Evolutionary conservation across 2,329 filamentous ascomycete species (phyloP), one percentile per base, ranked within the genome.

Genomic region (Bimuria novae-zelandiae): DNA sequence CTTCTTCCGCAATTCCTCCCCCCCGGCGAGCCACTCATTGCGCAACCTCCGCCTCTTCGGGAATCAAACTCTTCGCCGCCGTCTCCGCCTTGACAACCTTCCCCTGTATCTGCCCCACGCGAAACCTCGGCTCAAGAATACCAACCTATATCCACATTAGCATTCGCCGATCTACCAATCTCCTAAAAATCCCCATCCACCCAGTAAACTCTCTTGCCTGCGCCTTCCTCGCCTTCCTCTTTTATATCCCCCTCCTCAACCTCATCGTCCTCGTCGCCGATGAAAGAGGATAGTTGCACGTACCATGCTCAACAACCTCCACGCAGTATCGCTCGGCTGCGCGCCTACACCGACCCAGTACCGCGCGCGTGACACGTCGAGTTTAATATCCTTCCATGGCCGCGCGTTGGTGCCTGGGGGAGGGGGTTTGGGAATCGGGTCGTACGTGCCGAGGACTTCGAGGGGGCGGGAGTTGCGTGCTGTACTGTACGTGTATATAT

Each of bases 321-420:
- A 96, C 30, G 89, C 90, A 3, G 90, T 87, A 63, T 97, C 90
- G 57, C 89, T 92, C 8, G 94, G 94, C 77, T 99, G 94, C 51
- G 94, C 94, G 1, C 94, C 94, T 3, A 97, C 93, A 72, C 94
- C 94, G 30, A 99, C 82, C 94, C 94, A 99, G 79, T 99, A 99
- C 75, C 89, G 88, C 52, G 93, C 89, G 55, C 94, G 82, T 61
- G 84, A 79, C 7, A 84, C 79, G 75, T 99, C 94, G 12, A 99
- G 82, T 68, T 90, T 87, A 71, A 99, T 89, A 63, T 97, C 92
- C 77, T 99, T 99, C 79, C 89, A 90, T 51, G 89, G 83, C 52
- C 86, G 84, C 59, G 79, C 79, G 36, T 81, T 79, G 63, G 76
- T 76, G 50, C 76, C 77, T 14, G 82, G 61, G 69, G 73, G 66